Evolutionary conservation across 441 rosid species (phyloP).

Genomic region (Jatropha multifida): DNA sequence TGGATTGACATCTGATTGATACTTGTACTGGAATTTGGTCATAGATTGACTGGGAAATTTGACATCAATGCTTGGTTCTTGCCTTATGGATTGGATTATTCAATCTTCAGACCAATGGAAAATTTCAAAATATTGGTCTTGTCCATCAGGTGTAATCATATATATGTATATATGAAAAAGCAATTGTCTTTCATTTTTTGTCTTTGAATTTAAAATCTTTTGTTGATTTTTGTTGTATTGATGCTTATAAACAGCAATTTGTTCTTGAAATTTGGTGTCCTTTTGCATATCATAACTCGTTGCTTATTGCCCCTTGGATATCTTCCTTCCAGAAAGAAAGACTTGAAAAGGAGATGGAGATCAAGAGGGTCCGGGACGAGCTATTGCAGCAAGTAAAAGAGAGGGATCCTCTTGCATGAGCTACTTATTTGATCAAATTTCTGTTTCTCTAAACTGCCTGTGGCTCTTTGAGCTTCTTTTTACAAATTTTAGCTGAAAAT

Average conservation of each 20-base stretch:
- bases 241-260: not conserved
- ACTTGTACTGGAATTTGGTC: not conserved
- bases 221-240: not conserved
- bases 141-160: not conserved
- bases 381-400: constrained; percentile 22
- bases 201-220: not conserved
- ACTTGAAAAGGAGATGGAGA: constrained; percentile 26
- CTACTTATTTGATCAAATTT: constrained; percentile 2
- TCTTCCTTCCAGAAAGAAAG: constrained; percentile 27
- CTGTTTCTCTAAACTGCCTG: not conserved
- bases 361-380: constrained; percentile 25
- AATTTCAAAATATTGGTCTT: not conserved
- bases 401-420: constrained; percentile 39
- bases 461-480: not conserved
- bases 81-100: not conserved
- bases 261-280: not conserved
- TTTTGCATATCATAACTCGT: not conserved
- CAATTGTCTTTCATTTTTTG: not conserved
- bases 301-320: not conserved
- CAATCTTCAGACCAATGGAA: not conserved
- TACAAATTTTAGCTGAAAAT: constrained; percentile 3
- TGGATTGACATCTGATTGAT: not conserved
- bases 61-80: not conserved
- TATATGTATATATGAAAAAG: too few species aligned
- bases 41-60: not conserved